phyloP scores from a whole-genome alignment of 306 rosid genomes.

The Quercus bicolor region DNA sequence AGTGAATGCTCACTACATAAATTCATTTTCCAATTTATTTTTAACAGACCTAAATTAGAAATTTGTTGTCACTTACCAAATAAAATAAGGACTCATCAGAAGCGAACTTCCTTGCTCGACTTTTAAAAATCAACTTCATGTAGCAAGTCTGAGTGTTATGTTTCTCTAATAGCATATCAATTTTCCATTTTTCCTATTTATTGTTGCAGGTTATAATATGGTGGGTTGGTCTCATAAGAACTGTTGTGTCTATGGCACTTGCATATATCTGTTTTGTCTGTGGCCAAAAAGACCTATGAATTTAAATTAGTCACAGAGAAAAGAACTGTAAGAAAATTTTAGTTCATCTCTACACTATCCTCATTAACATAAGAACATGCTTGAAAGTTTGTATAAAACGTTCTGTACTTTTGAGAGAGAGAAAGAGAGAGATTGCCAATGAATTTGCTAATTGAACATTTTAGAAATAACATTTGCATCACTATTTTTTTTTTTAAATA shows the following conservation, averaged over 20 bases:
- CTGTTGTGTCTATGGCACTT: constrained; percentile 93
- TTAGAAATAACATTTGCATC: background rate
- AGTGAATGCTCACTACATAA: too few species aligned
- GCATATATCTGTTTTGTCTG: constrained; percentile 47
- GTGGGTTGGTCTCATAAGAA: constrained; percentile 99
- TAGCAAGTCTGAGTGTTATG: too few species aligned
- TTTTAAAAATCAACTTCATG: too few species aligned
- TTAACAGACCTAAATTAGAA: too few species aligned
- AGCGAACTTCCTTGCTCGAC: too few species aligned
- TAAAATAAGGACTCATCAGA: too few species aligned
- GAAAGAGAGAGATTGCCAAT: background rate
- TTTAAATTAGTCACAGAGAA: constrained; percentile 1
- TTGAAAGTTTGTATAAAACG: background rate
- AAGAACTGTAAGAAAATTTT: constrained; percentile 5
- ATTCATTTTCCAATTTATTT: too few species aligned
- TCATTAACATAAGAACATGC: background rate
- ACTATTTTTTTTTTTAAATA: too few species aligned
- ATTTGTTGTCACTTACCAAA: too few species aligned
- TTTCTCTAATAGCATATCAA: too few species aligned
- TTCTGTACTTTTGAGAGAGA: background rate
- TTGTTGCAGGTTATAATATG: constrained; percentile 64
- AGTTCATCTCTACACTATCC: background rate
- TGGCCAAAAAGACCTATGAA: background rate
- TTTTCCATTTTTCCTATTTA: background rate
- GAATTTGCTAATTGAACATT: background rate